These are phyloP conservation scores for Ceratobasidium sp. DNA, from an alignment of 1,284 basidiomycete genomes.

Conservation along the genomic window DNA sequence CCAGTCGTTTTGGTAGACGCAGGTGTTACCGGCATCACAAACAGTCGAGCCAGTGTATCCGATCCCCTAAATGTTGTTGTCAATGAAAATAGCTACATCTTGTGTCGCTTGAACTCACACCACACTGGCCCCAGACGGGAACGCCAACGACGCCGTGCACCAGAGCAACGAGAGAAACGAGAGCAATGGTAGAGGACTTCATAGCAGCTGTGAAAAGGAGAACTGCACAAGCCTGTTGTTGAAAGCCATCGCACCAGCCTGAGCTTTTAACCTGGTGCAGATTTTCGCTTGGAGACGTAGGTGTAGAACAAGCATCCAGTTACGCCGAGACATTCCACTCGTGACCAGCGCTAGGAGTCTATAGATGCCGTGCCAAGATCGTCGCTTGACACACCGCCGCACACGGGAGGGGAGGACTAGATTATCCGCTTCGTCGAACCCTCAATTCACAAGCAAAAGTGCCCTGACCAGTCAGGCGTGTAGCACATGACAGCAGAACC, in stretches of 20 bases:
- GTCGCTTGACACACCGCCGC: background rate
- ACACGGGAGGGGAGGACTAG: no score
- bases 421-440: conserved; percentile 13
- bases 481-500: conserved; percentile 30
- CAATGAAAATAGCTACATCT: no score
- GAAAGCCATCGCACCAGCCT: background rate
- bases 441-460: background rate
- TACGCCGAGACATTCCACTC: conserved; percentile 32
- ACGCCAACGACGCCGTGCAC: conserved; percentile 15
- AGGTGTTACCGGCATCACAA: background rate
- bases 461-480: background rate
- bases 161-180: conserved; percentile 22
- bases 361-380: background rate
- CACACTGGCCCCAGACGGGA: conserved; percentile 33
- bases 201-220: conserved; percentile 4
- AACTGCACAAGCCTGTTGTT: background rate
- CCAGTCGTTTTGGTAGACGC: background rate
- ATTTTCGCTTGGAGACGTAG: background rate
- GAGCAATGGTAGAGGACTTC: conserved; percentile 13
- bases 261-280: conserved; percentile 9
- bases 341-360: conserved; percentile 14
- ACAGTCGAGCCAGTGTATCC: no score
- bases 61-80: no score
- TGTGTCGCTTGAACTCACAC: no score
- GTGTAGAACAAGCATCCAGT: background rate